Evolutionary conservation across 1,284 basidiomycete species (phyloP), one percentile per base, ranked within the genome.

Genomic region (Somion occarium): DNA sequence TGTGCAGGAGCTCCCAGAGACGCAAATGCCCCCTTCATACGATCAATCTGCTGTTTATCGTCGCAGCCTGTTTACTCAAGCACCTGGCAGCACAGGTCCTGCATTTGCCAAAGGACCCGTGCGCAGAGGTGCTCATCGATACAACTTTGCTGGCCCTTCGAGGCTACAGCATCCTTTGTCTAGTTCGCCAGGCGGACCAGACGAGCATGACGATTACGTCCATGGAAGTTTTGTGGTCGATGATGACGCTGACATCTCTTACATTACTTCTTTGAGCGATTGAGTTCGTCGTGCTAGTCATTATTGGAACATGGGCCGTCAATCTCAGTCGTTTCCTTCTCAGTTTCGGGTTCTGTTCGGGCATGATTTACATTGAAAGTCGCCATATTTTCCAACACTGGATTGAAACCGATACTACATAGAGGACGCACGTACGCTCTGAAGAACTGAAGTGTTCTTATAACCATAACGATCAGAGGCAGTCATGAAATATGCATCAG

Each of bases 221-320:
- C 64, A 83, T 45, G 89, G 80, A 12, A 91, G 85, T 61, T 91
- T 91, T 57, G 78, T 91, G 18, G 87, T 91, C 12, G 78, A 75
- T 44, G 88, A 91, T 61, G 85, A 89, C 41, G 83, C 69, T 19
- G 73, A 78, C 38, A 70, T 78, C 30, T 68, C 67, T 26, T 72
- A 54, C 45, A 50, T 3, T 15, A 20, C n/a, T 37, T 37, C 34
- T 11, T 15, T 41, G 39, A 41, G 39, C 39, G 39, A 41, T 22
- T 34, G 30, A 34, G 30, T 34, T 15, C 30, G n/a, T n/a, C n/a
- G n/a, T n/a, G n/a, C 38, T 1, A 26, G 38, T 9, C 48, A 50
- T 22, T 39, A 41, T 24, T 53, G 47, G 18, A 23, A 46, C 25
- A 24, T 53, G n/a, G n/a, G 39, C n/a, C n/a, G 22, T 42, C 9